Evolutionary conservation across 2,329 filamentous ascomycete species (phyloP), one percentile per base, ranked within the genome.

Genomic region (Pseudocercospora musae): DNA sequence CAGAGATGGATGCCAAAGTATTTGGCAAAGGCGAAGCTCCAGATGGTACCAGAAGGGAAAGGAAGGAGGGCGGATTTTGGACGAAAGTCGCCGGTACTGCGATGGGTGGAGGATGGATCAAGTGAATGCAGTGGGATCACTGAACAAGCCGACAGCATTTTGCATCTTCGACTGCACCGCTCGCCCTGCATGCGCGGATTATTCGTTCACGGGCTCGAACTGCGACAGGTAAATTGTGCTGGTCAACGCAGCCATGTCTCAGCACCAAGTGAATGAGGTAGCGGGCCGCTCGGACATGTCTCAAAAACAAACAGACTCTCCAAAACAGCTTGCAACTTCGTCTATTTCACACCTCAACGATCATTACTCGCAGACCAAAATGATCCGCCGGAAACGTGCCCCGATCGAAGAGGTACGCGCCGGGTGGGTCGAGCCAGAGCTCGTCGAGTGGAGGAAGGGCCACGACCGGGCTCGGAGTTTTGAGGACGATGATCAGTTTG

Each of bases 71-170:
- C 2, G 62, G 58, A 3, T 58, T 68, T 31, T 63, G 62, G 64
- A 58, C 31, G 7, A 63, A 66, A 40, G 58, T 68, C 42, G 60
- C 62, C 1, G 58, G 60, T 18, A 66, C 62, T 6, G 53, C 58
- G 8, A 58, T 63, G 23, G 66, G 62, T 7, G 57, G 62, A n/a
- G 64, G 66, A 1, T 59, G 48, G 44, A 63, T 62, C 27, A 62
- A 57, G 33, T 64, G 18, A 48, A 31, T 50, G 20, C 10, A 1
- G 2, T 27, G 15, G 7, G n/a, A 25, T 15, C 8, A 11, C n/a
- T 13, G n/a, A n/a, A n/a, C n/a, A n/a, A n/a, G n/a, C n/a, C n/a
- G n/a, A n/a, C n/a, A n/a, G n/a, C n/a, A n/a, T n/a, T n/a, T n/a
- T 13, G 21, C 18, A 13, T 49, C 46, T n/a, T 9, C 48, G 21